phyloP scores from a whole-genome alignment of 495 filamentous ascomycete species.

The Aspergillus asperescens region DNA sequence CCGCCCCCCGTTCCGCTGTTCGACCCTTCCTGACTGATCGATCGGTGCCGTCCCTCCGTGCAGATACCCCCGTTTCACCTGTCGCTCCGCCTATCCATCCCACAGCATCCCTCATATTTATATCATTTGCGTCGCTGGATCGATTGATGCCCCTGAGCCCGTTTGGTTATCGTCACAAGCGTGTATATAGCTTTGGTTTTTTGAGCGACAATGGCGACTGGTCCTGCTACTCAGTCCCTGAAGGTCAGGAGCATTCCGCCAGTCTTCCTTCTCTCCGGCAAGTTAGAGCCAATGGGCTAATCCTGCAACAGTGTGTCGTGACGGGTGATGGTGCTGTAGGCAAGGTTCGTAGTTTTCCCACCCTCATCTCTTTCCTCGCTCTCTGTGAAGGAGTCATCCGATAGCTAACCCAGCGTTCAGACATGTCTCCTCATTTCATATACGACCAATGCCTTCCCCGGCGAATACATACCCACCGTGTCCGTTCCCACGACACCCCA shows the following conservation, averaged over 20 bases:
- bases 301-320: conserved; percentile 74
- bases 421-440: conserved; percentile 99
- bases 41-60: conserved; percentile 9
- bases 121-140: conserved; percentile 13
- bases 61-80: conserved; percentile 18
- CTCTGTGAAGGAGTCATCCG: neutral
- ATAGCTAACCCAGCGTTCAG: conserved; percentile 40
- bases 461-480: conserved; percentile 99
- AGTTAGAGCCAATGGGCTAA: conserved; percentile 24
- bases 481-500: conserved; percentile 48
- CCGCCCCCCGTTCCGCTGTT: neutral
- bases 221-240: conserved; percentile 65
- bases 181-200: conserved; percentile 9
- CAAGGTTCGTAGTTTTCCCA: conserved; percentile 58
- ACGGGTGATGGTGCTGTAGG: conserved; percentile 98
- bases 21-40: conserved; percentile 6
- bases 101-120: conserved; percentile 6
- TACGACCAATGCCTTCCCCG: conserved; percentile 97
- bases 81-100: conserved; percentile 10
- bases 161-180: conserved; percentile 10
- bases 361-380: neutral
- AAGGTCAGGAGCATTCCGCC: conserved; percentile 49
- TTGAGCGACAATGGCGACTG: conserved; percentile 52
- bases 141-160: conserved; percentile 7
- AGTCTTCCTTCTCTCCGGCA: conserved; percentile 16